These are phyloP conservation scores for Reutealis trisperma DNA, from an alignment of 345 rosid species.

Conservation along the genomic window DNA sequence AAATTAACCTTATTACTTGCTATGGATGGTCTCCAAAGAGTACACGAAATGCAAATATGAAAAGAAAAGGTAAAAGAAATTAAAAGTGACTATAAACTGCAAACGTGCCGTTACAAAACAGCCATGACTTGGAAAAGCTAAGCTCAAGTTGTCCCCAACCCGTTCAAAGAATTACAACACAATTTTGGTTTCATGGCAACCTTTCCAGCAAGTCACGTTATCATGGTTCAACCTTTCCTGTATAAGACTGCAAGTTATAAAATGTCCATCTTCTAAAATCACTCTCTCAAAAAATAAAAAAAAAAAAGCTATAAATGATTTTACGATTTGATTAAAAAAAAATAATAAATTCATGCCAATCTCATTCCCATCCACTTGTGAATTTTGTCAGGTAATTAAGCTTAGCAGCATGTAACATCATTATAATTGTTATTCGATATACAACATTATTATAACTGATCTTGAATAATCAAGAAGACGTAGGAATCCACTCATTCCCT, in stretches of 20 bases:
- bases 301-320: no score
- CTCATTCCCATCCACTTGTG: not conserved
- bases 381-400: not conserved
- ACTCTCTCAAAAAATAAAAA: no score
- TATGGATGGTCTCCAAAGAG: not conserved
- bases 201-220: constrained; percentile 9
- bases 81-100: not conserved
- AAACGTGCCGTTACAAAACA: no score
- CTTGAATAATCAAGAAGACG: not conserved
- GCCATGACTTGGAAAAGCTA: not conserved
- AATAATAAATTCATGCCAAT: no score
- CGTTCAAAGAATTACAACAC: not conserved
- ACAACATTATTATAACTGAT: no score
- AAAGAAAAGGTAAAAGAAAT: not conserved
- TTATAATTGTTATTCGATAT: no score
- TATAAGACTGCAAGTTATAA: no score
- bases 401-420: no score
- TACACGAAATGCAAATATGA: not conserved
- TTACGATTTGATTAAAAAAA: no score
- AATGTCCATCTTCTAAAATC: no score
- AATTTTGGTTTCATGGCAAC: not conserved
- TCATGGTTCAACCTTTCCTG: not conserved
- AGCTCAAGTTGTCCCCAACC: not conserved
- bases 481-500: no score
- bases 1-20: no score